Percentiles rank a stretch among this genome's conserved stretches.
Conservation (phyloP, 768 basidiomycete species). For the Holtermannia corniformis region DNA sequence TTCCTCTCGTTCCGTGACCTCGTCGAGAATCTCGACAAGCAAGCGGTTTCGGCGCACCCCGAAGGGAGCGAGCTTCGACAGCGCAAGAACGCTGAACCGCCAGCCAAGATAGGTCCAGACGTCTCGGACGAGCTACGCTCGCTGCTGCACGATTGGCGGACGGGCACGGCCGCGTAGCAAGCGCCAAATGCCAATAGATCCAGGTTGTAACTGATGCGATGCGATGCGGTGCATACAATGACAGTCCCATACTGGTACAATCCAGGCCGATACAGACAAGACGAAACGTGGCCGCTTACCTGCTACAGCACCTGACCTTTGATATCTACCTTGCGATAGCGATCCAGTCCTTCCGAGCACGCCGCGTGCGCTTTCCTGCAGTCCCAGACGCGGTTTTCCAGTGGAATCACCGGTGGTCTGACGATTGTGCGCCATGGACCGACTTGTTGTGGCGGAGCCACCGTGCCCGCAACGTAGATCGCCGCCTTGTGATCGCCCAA, state of each 20-base stretch:
- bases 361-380: constrained; percentile 35
- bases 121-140: neutral
- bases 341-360: constrained; percentile 58
- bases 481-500: constrained; percentile 59
- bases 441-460: neutral
- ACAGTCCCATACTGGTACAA: no score
- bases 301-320: constrained; percentile 71
- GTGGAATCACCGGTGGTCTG: constrained; percentile 44
- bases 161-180: neutral
- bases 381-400: constrained; percentile 37
- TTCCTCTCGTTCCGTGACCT: constrained; percentile 84
- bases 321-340: constrained; percentile 77
- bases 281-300: no score
- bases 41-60: neutral
- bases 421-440: constrained; percentile 45
- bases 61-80: no score
- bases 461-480: constrained; percentile 44
- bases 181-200: no score
- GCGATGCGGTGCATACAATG: neutral
- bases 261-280: no score
- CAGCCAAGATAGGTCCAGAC: neutral
- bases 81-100: neutral
- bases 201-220: no score
- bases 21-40: constrained; percentile 70
- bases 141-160: neutral